A percentile compares a stretch with the other conserved stretches of the same genome.
These are phyloP conservation scores for Penicillium canariense DNA, from an alignment of 495 filamentous ascomycete genomes.

Conservation along the genomic window DNA sequence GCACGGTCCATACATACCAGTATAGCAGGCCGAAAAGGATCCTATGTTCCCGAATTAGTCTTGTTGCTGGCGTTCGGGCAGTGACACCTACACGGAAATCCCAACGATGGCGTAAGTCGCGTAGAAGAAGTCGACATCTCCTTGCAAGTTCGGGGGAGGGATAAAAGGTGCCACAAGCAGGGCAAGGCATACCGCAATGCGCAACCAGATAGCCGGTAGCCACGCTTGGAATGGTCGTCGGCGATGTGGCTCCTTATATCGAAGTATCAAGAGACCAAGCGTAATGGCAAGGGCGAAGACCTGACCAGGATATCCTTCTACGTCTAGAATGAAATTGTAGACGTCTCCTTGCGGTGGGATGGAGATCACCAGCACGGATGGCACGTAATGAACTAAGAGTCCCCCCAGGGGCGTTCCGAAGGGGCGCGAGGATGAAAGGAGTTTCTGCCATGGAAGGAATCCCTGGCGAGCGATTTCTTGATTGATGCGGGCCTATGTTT, in stretches of 20 bases:
- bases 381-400: conserved; percentile 65
- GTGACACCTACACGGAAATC: conserved; percentile 58
- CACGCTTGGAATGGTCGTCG: conserved; percentile 70
- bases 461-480: conserved; percentile 68
- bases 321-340: conserved; percentile 72
- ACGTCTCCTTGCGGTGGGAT: conserved; percentile 64
- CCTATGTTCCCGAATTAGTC: conserved; percentile 32
- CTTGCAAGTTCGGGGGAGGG: conserved; percentile 47
- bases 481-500: conserved; percentile 60
- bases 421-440: conserved; percentile 62
- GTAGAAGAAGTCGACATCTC: conserved; percentile 61
- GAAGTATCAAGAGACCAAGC: conserved; percentile 60
- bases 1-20: conserved; percentile 68
- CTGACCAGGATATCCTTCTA: conserved; percentile 67
- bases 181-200: conserved; percentile 32
- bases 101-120: conserved; percentile 74
- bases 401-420: conserved; percentile 67
- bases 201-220: conserved; percentile 44
- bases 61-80: neutral
- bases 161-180: conserved; percentile 39
- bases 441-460: conserved; percentile 63
- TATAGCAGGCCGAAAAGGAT: conserved; percentile 61
- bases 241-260: conserved; percentile 58
- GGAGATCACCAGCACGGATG: conserved; percentile 61
- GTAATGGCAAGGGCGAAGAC: conserved; percentile 58